Conservation (phyloP, 768 basidiomycete species). For the Russula ochroleuca region DNA sequence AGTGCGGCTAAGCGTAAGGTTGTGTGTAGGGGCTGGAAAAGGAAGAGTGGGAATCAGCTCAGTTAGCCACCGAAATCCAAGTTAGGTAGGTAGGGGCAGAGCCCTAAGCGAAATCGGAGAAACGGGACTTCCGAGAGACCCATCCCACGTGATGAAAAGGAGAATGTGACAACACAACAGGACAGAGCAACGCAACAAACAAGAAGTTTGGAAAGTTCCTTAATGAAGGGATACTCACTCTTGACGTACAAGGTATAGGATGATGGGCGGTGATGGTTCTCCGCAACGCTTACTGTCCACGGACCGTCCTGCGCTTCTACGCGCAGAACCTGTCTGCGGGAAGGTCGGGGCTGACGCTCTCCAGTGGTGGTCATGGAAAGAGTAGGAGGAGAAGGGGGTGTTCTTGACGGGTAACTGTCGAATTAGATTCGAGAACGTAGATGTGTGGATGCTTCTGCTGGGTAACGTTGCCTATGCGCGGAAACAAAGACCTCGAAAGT, state of each 20-base stretch:
- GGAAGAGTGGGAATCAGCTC: slow-evolving; percentile 23
- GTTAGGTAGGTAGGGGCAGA: slow-evolving; percentile 22
- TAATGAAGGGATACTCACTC: slow-evolving; percentile 52
- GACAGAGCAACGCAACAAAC: slow-evolving; percentile 15
- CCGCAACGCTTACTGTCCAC: slow-evolving; percentile 86
- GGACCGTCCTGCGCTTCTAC: slow-evolving; percentile 75
- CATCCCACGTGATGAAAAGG: slow-evolving; percentile 23
- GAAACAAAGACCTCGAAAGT: too few species aligned
- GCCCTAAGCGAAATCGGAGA: slow-evolving; percentile 3
- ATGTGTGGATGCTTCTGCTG: slow-evolving; percentile 39
- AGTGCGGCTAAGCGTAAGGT: slow-evolving; percentile 79
- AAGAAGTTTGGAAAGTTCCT: slow-evolving; percentile 10
- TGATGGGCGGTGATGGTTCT: slow-evolving; percentile 68
- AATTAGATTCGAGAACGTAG: slow-evolving; percentile 42
- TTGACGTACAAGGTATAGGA: slow-evolving; percentile 85
- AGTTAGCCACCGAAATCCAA: slow-evolving; percentile 18
- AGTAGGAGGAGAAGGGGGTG: slow-evolving; percentile 20
- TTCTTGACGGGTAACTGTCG: slow-evolving; percentile 33
- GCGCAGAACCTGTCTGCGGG: slow-evolving; percentile 47
- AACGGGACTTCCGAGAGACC: slow-evolving; percentile 22
- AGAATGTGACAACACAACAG: slow-evolving; percentile 3
- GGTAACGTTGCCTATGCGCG: too few species aligned
- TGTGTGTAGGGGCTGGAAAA: slow-evolving; percentile 75
- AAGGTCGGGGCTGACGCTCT: slow-evolving; percentile 31
- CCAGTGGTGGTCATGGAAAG: slow-evolving; percentile 30